phyloP scores from a whole-genome alignment of 2,329 filamentous ascomycete genomes.

The Aspergillus tanneri region DNA sequence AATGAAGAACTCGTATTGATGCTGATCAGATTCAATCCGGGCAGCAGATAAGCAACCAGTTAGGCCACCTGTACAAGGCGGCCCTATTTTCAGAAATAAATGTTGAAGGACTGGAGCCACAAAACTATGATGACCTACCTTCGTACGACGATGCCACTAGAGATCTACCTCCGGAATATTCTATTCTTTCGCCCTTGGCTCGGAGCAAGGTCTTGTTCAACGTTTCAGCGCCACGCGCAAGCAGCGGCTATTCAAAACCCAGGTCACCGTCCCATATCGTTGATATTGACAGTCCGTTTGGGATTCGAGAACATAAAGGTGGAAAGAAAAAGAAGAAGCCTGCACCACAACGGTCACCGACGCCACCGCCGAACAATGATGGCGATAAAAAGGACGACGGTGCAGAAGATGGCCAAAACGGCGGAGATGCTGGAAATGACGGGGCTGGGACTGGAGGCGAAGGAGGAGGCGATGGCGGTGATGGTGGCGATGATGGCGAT shows the following conservation, averaged over 20 bases:
- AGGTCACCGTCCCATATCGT: slow-evolving; percentile 16
- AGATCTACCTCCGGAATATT: slow-evolving; percentile 38
- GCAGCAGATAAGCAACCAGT: not conserved
- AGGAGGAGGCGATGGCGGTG: slow-evolving; percentile 34
- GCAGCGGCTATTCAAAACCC: slow-evolving; percentile 5
- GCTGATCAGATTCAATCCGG: too few species aligned
- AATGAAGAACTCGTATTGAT: too few species aligned
- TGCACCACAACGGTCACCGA: slow-evolving; percentile 16
- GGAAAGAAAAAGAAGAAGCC: slow-evolving; percentile 30
- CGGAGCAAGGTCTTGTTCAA: slow-evolving; percentile 18
- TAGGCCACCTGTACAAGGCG: not conserved
- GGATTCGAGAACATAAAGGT: slow-evolving; percentile 34
- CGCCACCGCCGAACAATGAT: slow-evolving; percentile 30
- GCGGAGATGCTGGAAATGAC: slow-evolving; percentile 36
- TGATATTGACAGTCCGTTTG: slow-evolving; percentile 26
- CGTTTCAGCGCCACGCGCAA: slow-evolving; percentile 9
- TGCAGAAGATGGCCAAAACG: slow-evolving; percentile 15
- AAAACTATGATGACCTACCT: slow-evolving; percentile 26
- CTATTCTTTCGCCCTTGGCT: slow-evolving; percentile 28
- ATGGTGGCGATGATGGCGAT: slow-evolving; percentile 35
- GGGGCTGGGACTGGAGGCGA: slow-evolving; percentile 33
- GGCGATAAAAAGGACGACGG: slow-evolving; percentile 21
- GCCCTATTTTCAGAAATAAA: slow-evolving; percentile 12
- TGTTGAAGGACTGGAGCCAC: slow-evolving; percentile 15
- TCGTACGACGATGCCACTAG: slow-evolving; percentile 33